phyloP scores from a whole-genome alignment of 208 protist genomes.

The Crithidia mellificae region DNA sequence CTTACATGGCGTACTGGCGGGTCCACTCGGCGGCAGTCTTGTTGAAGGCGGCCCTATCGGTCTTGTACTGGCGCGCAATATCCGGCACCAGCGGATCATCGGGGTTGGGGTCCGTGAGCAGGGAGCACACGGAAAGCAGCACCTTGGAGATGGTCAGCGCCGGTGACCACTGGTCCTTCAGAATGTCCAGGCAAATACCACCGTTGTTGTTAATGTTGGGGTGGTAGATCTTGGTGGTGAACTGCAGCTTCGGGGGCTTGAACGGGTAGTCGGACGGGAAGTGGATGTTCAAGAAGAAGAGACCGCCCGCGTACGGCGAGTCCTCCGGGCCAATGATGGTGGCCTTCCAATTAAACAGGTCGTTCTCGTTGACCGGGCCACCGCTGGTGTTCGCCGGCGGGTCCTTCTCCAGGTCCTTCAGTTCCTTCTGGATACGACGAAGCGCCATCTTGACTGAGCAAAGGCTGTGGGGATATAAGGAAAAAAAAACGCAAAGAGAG shows the following conservation, averaged over 20 bases:
- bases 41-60: slow-evolving; percentile 89
- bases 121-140: slow-evolving; percentile 97
- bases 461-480: slow-evolving; percentile 17
- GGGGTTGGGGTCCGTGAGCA: slow-evolving; percentile 99
- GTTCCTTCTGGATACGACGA: slow-evolving; percentile 95
- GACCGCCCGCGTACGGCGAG: slow-evolving; percentile 96
- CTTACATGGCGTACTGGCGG: slow-evolving; percentile 65
- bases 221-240: slow-evolving; percentile 96
- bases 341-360: slow-evolving; percentile 97
- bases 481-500: slow-evolving; percentile 5
- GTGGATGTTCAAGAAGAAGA: slow-evolving; percentile 99
- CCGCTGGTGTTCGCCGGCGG: slow-evolving; percentile 96
- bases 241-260: slow-evolving; percentile 94
- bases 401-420: slow-evolving; percentile 94
- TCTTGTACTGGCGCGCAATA: slow-evolving; percentile 97
- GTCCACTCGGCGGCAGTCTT: slow-evolving; percentile 95
- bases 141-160: slow-evolving; percentile 99
- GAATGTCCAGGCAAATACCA: slow-evolving; percentile 98
- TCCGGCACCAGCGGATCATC: slow-evolving; percentile 98
- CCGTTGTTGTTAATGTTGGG: slow-evolving; percentile 98
- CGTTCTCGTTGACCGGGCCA: slow-evolving; percentile 93
- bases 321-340: slow-evolving; percentile 97
- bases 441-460: slow-evolving; percentile 84
- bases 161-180: slow-evolving; percentile 97
- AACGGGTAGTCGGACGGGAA: slow-evolving; percentile 99